Percentiles rank a stretch among this genome's conserved stretches.
These are phyloP conservation scores for Fistulinella cinereoalba DNA, from an alignment of 1,284 basidiomycete genomes.

Conservation along the genomic window DNA sequence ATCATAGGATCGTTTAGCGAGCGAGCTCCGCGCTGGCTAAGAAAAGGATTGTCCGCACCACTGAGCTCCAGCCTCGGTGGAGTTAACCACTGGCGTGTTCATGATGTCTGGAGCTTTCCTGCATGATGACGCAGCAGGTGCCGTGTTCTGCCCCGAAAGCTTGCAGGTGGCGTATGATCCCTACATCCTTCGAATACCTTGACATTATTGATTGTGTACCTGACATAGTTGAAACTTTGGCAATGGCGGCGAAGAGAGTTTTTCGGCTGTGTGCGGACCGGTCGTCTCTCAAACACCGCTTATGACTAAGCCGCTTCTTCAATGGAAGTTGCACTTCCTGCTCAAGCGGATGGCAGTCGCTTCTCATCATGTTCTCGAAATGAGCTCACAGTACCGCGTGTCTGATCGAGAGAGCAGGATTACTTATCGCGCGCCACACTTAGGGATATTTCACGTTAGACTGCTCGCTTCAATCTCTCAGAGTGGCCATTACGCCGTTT, in stretches of 20 bases:
- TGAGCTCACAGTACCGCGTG: slow-evolving; percentile 23
- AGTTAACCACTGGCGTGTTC: no score
- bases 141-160: no score
- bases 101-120: no score
- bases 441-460: not conserved
- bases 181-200: not conserved
- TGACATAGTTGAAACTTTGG: not conserved
- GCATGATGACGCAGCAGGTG: no score
- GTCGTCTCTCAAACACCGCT: not conserved
- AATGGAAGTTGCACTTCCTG: slow-evolving; percentile 2
- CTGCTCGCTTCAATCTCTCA: not conserved
- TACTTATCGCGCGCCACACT: slow-evolving; percentile 1
- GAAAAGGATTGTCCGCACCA: no score
- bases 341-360: no score
- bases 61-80: no score
- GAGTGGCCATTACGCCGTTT: not conserved
- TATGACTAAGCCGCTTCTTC: not conserved
- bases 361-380: slow-evolving; percentile 4
- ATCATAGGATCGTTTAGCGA: no score
- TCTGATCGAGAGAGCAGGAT: slow-evolving; percentile 7
- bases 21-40: no score
- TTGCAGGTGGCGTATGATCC: no score
- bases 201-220: no score
- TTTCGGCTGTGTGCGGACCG: not conserved
- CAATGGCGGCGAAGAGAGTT: not conserved